Base-by-base conservation (phyloP, 2,329 filamentous ascomycete species). In the Elsinoe arachidis region DNA sequence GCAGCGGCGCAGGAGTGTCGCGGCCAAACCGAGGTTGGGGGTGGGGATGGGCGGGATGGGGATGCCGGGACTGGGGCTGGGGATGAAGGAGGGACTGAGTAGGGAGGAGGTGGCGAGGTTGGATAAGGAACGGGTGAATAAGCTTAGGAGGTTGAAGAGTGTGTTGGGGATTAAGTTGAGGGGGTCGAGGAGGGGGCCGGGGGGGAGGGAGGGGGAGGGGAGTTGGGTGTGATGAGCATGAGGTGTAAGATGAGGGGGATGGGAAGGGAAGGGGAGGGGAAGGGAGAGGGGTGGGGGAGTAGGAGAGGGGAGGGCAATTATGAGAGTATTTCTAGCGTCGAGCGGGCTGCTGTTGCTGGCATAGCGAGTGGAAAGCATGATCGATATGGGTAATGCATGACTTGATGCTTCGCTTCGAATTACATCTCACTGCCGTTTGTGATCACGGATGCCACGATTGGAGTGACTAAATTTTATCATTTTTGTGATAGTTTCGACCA, bases 61-160 rank as follows among this genome's bases (percentile, higher is more conserved):
- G 54, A 54, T 57, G 3, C 44, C 53, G 4, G 58, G 56, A 15
- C 23, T 30, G 19, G 44, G 46, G 11, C 38, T 55, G 23, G 39
- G 33, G 2, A 23, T 55, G 34, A 41, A 47, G 11, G 49, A 38
- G 3, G 61, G 56, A 14, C 33, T 59, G 5, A 57, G 26, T 19
- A 62, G 66, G 34, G 65, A 65, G 11, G 69, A 72, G 52, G 62
- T 69, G 12, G 64, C 60, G 34, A 55, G 58, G 41, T 62, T 64
- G 54, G 69, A 72, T 51, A 67, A 67, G 57, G 69, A 70, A 60
- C 63, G 69, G 30, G 64, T 68, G 46, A 67, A 67, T 9, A 64
- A 64, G 44, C 37, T 72, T 54, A 60, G 61, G 55, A 67, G 65
- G 58, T 51, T 72, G 59, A 72, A 70, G 61, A 69, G 62, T 33